Base-by-base conservation (phyloP, 2,329 filamentous ascomycete species). In the Cylindrodendrum hubeiense region DNA sequence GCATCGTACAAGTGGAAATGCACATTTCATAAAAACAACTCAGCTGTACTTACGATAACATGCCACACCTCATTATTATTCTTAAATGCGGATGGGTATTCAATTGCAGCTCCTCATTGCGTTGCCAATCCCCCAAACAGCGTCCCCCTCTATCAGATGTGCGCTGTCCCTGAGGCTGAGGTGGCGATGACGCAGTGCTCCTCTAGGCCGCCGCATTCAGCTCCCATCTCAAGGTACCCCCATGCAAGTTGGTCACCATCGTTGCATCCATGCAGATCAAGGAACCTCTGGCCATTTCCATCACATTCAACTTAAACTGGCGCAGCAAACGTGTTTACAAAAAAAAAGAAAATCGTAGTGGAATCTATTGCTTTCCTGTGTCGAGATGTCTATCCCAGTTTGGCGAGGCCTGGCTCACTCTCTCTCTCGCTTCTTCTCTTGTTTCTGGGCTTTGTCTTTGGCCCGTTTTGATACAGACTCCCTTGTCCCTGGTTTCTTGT, bases 311-410 rank as follows among this genome's bases (percentile, higher is more conserved):
- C 2, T 7, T 21, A 12, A 26, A 39, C n/a, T 47, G n/a, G n/a
- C n/a, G 47, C 21, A 15, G 37, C 30, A 47, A 30, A 58, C 44
- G 51, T 49, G 22, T 50, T 24, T 60, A 44, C 3, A 67, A 71
- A 66, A 68, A 66, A 68, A 72, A 71, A 70, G 67, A 70, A 71
- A 68, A 68, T 73, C 67, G 69, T 73, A 75, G 68, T 75, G 67
- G 71, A 76, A 73, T 74, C 72, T 74, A 74, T 75, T 74, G 72
- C 68, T 72, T 74, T 74, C 72, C 71, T 69, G 67, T 71, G 67
- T 72, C 68, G 72, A 72, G 64, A 74, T 65, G 69, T 74, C 72
- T 74, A 74, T 74, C 67, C 68, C 70, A 71, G 66, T 63, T 65
- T 60, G 47, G 30, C 43, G 47, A 50, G 47, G 47, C 55, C 19